Evolutionary conservation across 2,329 filamentous ascomycete genomes (phyloP).

Genomic region (Colletotrichum sp.): DNA sequence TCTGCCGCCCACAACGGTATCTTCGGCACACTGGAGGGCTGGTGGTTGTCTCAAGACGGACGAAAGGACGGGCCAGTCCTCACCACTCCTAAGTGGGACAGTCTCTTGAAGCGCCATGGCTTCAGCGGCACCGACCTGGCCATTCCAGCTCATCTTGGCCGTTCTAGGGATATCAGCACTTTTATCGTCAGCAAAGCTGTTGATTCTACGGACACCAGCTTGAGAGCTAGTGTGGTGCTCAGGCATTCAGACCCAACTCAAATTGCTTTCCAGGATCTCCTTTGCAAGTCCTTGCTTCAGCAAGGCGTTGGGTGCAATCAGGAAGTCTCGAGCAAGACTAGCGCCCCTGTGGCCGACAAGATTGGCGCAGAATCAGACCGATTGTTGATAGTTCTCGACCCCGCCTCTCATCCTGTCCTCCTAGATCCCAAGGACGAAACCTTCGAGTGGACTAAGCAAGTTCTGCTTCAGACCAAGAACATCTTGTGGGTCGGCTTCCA

Average conservation of each 20-base stretch:
- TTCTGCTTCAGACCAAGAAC: background rate
- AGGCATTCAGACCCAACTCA: no score
- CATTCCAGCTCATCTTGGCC: no score
- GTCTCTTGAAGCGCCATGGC: background rate
- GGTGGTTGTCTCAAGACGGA: background rate
- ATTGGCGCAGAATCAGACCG: no score
- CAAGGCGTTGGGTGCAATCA: no score
- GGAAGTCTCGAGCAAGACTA: no score
- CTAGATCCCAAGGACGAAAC: background rate
- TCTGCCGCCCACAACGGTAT: slow-evolving; percentile 25
- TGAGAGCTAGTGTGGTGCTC: no score
- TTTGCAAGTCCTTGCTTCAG: no score
- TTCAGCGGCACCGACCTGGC: background rate
- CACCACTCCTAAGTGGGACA: background rate
- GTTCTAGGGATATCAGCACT: no score
- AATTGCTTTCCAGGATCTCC: no score
- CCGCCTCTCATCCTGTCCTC: background rate
- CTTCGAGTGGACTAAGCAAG: background rate
- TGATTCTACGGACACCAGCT: no score
- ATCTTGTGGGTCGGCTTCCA: background rate
- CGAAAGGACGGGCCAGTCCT: background rate
- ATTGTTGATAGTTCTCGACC: background rate
- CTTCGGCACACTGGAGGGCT: slow-evolving; percentile 30
- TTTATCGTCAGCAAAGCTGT: no score
- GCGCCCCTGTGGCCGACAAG: no score